These are phyloP conservation scores for Choiromyces venosus DNA, from an alignment of 495 filamentous ascomycete species.

Conservation along the genomic window DNA sequence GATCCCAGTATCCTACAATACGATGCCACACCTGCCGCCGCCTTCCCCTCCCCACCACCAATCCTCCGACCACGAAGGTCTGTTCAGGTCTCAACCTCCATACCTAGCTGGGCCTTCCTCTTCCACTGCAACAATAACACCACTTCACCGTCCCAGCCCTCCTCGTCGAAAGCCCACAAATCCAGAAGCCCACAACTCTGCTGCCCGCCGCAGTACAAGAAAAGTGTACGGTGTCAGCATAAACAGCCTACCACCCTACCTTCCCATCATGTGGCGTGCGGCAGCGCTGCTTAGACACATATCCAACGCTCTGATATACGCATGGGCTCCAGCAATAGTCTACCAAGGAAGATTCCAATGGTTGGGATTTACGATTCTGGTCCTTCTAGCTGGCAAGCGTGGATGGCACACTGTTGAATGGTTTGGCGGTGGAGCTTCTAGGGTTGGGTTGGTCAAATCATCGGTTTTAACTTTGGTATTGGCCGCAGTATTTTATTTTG, in stretches of 20 bases:
- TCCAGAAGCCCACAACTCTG: neutral
- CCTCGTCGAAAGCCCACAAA: slow-evolving; percentile 23
- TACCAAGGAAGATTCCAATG: slow-evolving; percentile 36
- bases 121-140: neutral
- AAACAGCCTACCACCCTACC: slow-evolving; percentile 28
- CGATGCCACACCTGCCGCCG: slow-evolving; percentile 27
- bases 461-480: slow-evolving; percentile 29
- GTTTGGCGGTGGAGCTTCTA: slow-evolving; percentile 39
- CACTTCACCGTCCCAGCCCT: neutral
- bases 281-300: slow-evolving; percentile 37
- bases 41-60: slow-evolving; percentile 34
- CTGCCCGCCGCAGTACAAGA: neutral
- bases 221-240: slow-evolving; percentile 38
- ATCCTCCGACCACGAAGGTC: neutral
- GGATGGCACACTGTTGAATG: slow-evolving; percentile 42
- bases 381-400: slow-evolving; percentile 31
- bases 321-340: slow-evolving; percentile 38
- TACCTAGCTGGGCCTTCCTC: slow-evolving; percentile 7
- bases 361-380: slow-evolving; percentile 29
- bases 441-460: slow-evolving; percentile 36
- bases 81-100: slow-evolving; percentile 23
- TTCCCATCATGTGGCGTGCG: slow-evolving; percentile 37
- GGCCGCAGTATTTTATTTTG: slow-evolving; percentile 25
- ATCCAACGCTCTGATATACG: slow-evolving; percentile 37
- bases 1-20: slow-evolving; percentile 37